These are phyloP conservation scores for Melaleuca alternifolia DNA, from an alignment of 345 rosid species.

Conservation along the genomic window DNA sequence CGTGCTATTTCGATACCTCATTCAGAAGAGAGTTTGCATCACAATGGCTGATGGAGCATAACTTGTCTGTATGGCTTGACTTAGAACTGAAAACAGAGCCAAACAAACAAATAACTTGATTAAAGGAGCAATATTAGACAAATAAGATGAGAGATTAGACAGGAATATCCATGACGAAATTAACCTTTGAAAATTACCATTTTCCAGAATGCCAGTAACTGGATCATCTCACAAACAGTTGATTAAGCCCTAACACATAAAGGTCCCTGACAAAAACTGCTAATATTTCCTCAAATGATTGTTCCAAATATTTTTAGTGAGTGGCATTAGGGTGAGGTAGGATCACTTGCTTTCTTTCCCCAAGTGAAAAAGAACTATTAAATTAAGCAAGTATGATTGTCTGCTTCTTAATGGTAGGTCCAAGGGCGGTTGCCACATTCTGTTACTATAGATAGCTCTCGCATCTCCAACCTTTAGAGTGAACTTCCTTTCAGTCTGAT, in stretches of 20 bases:
- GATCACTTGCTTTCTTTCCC: neutral
- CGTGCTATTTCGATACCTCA: constrained; percentile 37
- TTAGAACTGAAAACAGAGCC: constrained; percentile 41
- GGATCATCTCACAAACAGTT: neutral
- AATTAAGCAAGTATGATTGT: neutral
- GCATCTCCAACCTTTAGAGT: neutral
- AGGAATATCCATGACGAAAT: neutral
- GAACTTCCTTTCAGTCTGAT: neutral
- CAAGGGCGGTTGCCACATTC: neutral
- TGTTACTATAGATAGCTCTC: neutral
- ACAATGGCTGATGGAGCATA: constrained; percentile 93
- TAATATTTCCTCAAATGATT: neutral
- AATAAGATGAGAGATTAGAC: neutral
- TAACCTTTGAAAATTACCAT: neutral
- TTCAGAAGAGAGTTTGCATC: constrained; percentile 76
- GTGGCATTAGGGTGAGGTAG: neutral
- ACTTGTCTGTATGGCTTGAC: constrained; percentile 72
- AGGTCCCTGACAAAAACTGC: neutral
- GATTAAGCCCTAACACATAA: neutral
- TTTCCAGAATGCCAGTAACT: neutral
- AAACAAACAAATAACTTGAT: neutral
- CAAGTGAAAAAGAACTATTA: neutral
- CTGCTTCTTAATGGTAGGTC: neutral
- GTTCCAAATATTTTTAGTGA: neutral
- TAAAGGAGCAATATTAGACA: neutral